Percentiles rank a stretch among this genome's conserved stretches.
These are phyloP conservation scores for Neurospora sp. DNA, from an alignment of 495 filamentous ascomycete species.

Conservation along the genomic window DNA sequence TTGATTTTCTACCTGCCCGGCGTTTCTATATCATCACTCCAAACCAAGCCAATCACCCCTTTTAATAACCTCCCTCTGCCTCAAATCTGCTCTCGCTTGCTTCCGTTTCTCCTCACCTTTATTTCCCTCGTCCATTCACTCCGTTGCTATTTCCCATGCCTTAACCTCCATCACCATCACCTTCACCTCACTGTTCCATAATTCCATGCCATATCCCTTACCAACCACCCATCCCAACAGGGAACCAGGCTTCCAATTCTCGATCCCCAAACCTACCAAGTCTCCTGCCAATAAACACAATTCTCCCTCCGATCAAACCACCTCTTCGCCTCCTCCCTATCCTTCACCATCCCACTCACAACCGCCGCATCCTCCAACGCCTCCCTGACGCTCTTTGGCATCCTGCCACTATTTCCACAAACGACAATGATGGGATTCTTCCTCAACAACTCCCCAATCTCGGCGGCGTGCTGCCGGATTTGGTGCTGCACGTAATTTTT, in stretches of 20 bases:
- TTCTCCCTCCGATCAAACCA: slow-evolving; percentile 12
- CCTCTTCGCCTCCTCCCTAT: slow-evolving; percentile 20
- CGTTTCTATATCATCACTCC: neutral
- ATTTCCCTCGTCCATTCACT: too few relatives aligned
- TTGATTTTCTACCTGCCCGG: neutral
- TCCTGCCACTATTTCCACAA: slow-evolving; percentile 74
- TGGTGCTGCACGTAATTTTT: slow-evolving; percentile 88
- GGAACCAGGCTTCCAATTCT: neutral
- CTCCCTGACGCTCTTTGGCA: slow-evolving; percentile 81
- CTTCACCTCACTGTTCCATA: too few relatives aligned
- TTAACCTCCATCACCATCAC: neutral
- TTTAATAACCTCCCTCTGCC: neutral
- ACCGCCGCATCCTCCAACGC: slow-evolving; percentile 65
- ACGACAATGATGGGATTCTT: slow-evolving; percentile 43
- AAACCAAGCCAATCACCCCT: neutral
- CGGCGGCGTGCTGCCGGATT: slow-evolving; percentile 48
- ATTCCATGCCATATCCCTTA: neutral
- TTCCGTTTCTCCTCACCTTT: neutral
- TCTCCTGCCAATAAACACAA: slow-evolving; percentile 36
- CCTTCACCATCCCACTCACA: slow-evolving; percentile 12
- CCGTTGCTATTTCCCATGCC: too few relatives aligned
- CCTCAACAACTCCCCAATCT: slow-evolving; percentile 49
- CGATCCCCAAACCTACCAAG: slow-evolving; percentile 22
- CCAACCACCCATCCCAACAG: neutral
- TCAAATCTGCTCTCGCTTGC: neutral